Conservation (phyloP, 495 filamentous ascomycete species). For the Penicillium cinerascens region DNA sequence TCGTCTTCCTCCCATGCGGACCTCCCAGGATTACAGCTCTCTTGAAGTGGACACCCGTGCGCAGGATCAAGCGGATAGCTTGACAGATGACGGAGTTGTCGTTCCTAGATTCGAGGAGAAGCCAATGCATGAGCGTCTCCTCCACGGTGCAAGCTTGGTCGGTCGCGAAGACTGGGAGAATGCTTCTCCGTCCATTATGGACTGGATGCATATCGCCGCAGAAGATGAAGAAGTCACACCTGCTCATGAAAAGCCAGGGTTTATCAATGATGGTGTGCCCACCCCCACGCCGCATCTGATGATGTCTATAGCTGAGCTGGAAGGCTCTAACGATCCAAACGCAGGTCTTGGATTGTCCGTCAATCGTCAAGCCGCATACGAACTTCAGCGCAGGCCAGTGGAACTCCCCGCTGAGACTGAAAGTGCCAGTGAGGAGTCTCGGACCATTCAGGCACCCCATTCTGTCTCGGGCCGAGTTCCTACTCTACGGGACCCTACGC, state of each 20-base stretch:
- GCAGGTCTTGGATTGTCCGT: constrained; percentile 38
- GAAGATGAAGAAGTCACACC: constrained; percentile 32
- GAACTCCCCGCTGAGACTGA: constrained; percentile 5
- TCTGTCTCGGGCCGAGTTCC: constrained; percentile 23
- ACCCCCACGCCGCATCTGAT: constrained; percentile 29
- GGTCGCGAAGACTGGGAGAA: constrained; percentile 51
- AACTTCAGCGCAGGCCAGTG: background rate
- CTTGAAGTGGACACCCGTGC: background rate
- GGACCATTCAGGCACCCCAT: background rate
- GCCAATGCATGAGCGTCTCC: constrained; percentile 15
- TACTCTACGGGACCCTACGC: constrained; percentile 56
- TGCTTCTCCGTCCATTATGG: constrained; percentile 54
- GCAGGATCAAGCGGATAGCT: constrained; percentile 22
- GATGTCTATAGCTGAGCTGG: constrained; percentile 5
- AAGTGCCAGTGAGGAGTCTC: background rate
- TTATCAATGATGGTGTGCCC: constrained; percentile 10
- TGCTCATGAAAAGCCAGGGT: constrained; percentile 11
- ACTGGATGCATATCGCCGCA: constrained; percentile 51
- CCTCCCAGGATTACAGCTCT: constrained; percentile 19
- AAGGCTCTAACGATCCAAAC: constrained; percentile 8
- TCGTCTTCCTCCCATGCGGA: constrained; percentile 1
- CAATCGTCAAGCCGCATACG: constrained; percentile 21
- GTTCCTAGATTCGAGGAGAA: constrained; percentile 27
- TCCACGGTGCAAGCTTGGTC: constrained; percentile 43
- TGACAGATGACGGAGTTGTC: constrained; percentile 38